Percentiles rank a stretch among this genome's conserved stretches.
Conservation (phyloP, 495 filamentous ascomycete species). For the Talaromyces nanjingensis region DNA sequence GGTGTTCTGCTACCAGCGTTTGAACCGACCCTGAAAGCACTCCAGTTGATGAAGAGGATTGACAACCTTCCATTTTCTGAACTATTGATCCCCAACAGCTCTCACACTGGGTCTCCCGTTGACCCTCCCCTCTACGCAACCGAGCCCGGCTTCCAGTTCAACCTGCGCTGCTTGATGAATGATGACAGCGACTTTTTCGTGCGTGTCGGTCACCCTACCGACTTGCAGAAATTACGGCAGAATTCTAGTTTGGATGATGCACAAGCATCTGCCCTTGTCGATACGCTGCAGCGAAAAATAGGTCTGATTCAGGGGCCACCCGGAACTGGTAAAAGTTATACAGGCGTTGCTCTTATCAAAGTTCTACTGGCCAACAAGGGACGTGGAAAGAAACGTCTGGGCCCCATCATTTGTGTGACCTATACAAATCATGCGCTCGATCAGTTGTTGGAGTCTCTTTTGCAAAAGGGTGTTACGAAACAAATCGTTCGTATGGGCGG, state of each 20-base stretch:
- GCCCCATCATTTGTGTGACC: slow-evolving; percentile 59
- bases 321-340: slow-evolving; percentile 70
- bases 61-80: slow-evolving; percentile 53
- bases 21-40: slow-evolving; percentile 54
- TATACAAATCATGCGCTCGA: slow-evolving; percentile 74
- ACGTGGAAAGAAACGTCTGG: slow-evolving; percentile 30
- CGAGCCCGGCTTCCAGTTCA: slow-evolving; percentile 43
- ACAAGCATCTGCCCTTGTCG: slow-evolving; percentile 51
- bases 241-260: slow-evolving; percentile 48
- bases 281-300: slow-evolving; percentile 47
- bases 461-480: slow-evolving; percentile 30
- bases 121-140: slow-evolving; percentile 48
- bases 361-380: slow-evolving; percentile 53
- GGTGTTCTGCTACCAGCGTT: slow-evolving; percentile 63
- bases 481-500: slow-evolving; percentile 65
- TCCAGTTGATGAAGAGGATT: slow-evolving; percentile 50
- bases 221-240: slow-evolving; percentile 27
- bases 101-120: slow-evolving; percentile 2
- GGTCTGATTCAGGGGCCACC: slow-evolving; percentile 76
- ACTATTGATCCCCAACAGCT: slow-evolving; percentile 39
- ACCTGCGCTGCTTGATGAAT: slow-evolving; percentile 40
- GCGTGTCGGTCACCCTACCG: slow-evolving; percentile 28
- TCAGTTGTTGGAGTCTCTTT: slow-evolving; percentile 60
- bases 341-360: slow-evolving; percentile 53
- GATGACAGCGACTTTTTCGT: slow-evolving; percentile 22